Evolutionary conservation across 1,284 basidiomycete genomes (phyloP), one percentile per base, ranked within the genome.

Genomic region (Ceratobasidium sp.): DNA sequence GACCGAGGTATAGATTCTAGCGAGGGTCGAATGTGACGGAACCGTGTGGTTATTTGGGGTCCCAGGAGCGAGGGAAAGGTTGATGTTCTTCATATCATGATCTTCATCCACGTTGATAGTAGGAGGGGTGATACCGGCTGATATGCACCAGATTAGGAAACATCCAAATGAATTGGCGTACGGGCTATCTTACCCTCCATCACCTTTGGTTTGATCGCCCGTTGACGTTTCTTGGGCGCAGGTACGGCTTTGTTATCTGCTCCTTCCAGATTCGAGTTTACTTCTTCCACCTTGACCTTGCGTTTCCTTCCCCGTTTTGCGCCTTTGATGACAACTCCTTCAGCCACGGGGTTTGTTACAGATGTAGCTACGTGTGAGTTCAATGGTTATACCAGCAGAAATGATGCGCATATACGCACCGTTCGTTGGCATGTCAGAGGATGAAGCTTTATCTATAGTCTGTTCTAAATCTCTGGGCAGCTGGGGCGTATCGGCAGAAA

Each of bases 381-480:
- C 21, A 53, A 21, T 21, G 26, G 0, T 36, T n/a, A 4, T 26
- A 16, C n/a, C 3, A 41, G n/a, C 6, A 18, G 18, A 46, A 48
- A 12, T 8, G 32, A 53, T 21, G 34, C 52, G 64, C 64, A 50
- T 67, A 67, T 39, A 67, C 64, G 48, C 64, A 67, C 64, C 46
- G 12, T 26, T 58, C 9, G 12, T 10, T 34, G 57, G n/a, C 30
- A n/a, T n/a, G n/a, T n/a, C n/a, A n/a, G n/a, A n/a, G 3, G 34
- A 18, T 21, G n/a, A 6, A 39, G 55, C n/a, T n/a, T n/a, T n/a
- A n/a, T n/a, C n/a, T n/a, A n/a, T n/a, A n/a, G n/a, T n/a, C n/a
- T n/a, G n/a, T n/a, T n/a, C n/a, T n/a, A n/a, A n/a, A n/a, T n/a
- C n/a, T n/a, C n/a, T n/a, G n/a, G n/a, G n/a, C n/a, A n/a, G n/a